These are phyloP conservation scores for Carex pumila DNA, from an alignment of 176 grass and related monocot species.

Conservation along the genomic window DNA sequence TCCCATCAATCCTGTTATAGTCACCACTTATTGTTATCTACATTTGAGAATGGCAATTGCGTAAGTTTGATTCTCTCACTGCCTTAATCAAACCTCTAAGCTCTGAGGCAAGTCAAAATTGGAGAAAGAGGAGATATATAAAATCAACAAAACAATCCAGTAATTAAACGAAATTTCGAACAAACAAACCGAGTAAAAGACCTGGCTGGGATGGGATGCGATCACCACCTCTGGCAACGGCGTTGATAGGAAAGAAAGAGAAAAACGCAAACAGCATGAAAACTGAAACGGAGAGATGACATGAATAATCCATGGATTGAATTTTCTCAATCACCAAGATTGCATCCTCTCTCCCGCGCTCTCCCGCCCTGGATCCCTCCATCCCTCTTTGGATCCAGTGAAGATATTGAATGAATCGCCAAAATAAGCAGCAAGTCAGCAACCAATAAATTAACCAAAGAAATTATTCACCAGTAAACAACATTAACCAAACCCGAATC, in stretches of 20 bases:
- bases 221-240: conserved; percentile 17
- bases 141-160: neutral
- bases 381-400: no score
- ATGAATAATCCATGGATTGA: neutral
- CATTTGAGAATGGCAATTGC: neutral
- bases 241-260: neutral
- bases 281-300: neutral
- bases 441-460: no score
- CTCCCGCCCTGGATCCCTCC: neutral
- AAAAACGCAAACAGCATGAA: neutral
- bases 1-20: neutral
- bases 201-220: neutral
- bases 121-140: neutral
- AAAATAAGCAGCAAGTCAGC: no score
- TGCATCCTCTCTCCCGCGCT: neutral
- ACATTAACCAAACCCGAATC: no score
- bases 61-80: neutral
- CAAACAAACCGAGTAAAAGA: neutral
- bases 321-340: neutral
- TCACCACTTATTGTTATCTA: neutral
- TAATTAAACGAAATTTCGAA: neutral
- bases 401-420: no score
- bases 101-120: neutral
- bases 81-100: neutral
- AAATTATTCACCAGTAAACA: no score